phyloP scores from a whole-genome alignment of 164 flowering plant species.

The Protea cynaroides region DNA sequence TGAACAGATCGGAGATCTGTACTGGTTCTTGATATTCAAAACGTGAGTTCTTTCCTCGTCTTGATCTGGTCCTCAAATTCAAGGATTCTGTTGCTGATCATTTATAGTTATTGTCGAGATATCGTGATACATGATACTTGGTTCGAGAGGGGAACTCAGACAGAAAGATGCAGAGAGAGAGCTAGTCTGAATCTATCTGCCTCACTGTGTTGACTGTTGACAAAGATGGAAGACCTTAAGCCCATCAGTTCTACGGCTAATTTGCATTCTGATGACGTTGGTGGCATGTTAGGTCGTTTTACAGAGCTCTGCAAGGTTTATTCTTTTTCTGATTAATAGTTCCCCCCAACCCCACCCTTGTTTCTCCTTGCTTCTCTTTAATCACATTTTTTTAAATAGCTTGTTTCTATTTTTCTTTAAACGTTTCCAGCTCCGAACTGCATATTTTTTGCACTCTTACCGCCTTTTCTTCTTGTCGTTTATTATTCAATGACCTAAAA shows the following conservation, averaged over 20 bases:
- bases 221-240: conserved; percentile 33
- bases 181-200: conserved; percentile 4
- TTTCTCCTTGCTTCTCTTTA: too few species aligned
- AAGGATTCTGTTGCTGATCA: conserved; percentile 5
- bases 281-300: conserved; percentile 31
- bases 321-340: neutral
- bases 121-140: conserved; percentile 13
- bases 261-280: conserved; percentile 12
- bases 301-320: conserved; percentile 59
- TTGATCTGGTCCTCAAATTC: neutral
- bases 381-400: too few species aligned
- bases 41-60: neutral
- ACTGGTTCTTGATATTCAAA: neutral
- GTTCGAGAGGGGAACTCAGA: too few species aligned
- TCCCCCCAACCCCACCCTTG: too few species aligned
- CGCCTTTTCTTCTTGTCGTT: neutral
- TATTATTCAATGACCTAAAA: conserved; percentile 1
- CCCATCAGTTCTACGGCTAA: conserved; percentile 12
- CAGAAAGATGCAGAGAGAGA: too few species aligned
- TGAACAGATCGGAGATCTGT: too few species aligned
- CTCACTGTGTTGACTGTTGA: conserved; percentile 8
- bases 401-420: neutral
- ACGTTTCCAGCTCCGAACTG: neutral
- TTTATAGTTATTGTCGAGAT: neutral
- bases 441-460: neutral